These are phyloP conservation scores for Peribolospora kevripleyi DNA, from an alignment of 768 basidiomycete genomes.

Conservation along the genomic window DNA sequence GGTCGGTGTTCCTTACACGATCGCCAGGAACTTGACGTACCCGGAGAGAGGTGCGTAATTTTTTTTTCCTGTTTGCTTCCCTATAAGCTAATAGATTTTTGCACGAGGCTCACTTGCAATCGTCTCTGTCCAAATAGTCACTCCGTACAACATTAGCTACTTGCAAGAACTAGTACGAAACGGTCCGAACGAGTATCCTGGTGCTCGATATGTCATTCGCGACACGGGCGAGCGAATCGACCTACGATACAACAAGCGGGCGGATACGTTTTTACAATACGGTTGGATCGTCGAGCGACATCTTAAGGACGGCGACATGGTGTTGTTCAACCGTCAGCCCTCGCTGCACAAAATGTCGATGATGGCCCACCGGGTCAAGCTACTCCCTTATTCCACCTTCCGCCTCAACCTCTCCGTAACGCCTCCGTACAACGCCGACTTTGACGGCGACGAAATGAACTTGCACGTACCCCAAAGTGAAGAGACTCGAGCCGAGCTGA, in stretches of 20 bases:
- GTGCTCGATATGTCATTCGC: conserved; percentile 84
- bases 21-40: conserved; percentile 93
- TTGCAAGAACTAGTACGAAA: conserved; percentile 85
- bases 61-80: neutral
- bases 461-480: conserved; percentile 98
- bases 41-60: conserved; percentile 60
- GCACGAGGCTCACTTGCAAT: neutral
- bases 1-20: conserved; percentile 81
- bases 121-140: conserved; percentile 33
- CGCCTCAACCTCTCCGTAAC: conserved; percentile 82
- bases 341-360: conserved; percentile 99
- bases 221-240: conserved; percentile 96
- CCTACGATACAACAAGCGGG: conserved; percentile 81
- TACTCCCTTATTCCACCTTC: conserved; percentile 98
- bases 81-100: conserved; percentile 4
- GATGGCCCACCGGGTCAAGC: conserved; percentile 94
- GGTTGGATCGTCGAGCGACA: conserved; percentile 98
- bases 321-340: conserved; percentile 94
- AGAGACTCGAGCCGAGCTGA: conserved; percentile 92
- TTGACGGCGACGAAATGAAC: conserved; percentile 99
- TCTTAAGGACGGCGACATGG: conserved; percentile 93
- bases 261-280: conserved; percentile 83
- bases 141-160: conserved; percentile 85
- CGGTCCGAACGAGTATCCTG: conserved; percentile 82
- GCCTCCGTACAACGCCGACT: conserved; percentile 96